Percentiles rank a stretch among this genome's conserved stretches.
Conservation (phyloP, 257 asterid species). For the Solanum appendiculatum region DNA sequence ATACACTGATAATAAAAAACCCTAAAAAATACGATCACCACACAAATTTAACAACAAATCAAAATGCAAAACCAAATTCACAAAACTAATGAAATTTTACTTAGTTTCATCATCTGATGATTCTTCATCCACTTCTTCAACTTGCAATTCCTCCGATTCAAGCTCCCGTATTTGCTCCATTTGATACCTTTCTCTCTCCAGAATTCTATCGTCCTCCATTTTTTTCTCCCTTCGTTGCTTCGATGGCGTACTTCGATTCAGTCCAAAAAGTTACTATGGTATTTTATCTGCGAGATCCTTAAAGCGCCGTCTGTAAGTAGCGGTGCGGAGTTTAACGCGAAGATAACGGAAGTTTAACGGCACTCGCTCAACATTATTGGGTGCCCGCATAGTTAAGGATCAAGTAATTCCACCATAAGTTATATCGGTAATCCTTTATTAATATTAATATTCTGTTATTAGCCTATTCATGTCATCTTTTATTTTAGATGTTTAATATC, state of each 20-base stretch:
- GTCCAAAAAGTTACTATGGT: not conserved
- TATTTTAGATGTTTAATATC: not conserved
- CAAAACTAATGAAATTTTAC: not conserved
- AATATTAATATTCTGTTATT: too few relatives aligned
- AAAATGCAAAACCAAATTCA: not conserved
- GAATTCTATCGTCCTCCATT: conserved; percentile 39
- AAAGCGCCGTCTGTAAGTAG: not conserved
- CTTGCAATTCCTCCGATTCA: conserved; percentile 64
- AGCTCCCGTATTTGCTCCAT: conserved; percentile 65
- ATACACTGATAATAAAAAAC: not conserved
- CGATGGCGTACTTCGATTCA: not conserved
- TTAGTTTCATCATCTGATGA: conserved; percentile 12
- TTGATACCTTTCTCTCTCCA: conserved; percentile 61
- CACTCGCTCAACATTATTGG: not conserved
- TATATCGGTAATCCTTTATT: too few relatives aligned
- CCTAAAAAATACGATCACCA: not conserved
- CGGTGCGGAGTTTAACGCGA: not conserved
- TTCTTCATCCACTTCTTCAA: conserved; percentile 53
- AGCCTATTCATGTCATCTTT: not conserved
- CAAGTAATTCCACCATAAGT: not conserved
- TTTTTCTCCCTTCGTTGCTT: not conserved
- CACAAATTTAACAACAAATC: not conserved
- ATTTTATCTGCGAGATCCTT: not conserved
- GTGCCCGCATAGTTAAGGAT: not conserved
- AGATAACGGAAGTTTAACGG: not conserved